A percentile compares a stretch with the other conserved stretches of the same genome.
Conservation (phyloP, 1,284 basidiomycete genomes). For the Cerioporus squamosus region DNA sequence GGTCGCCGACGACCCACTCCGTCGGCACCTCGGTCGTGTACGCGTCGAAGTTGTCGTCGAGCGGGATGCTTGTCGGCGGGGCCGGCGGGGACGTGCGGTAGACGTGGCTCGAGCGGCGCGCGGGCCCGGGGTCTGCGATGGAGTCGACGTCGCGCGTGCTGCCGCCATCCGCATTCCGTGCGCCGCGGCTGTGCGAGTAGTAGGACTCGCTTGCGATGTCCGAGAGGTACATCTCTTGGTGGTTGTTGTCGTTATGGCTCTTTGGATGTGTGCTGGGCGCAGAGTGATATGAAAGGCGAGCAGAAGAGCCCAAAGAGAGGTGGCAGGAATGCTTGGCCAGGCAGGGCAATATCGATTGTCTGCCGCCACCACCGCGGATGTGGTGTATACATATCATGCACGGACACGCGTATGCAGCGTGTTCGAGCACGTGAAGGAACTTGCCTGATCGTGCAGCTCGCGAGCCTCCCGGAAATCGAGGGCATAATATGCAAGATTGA, state of each 20-base stretch:
- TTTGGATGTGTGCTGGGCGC: background rate
- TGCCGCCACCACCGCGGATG: background rate
- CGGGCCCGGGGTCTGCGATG: slow-evolving; percentile 6
- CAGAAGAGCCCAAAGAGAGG: background rate
- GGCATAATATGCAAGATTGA: background rate
- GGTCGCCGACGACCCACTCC: slow-evolving; percentile 30
- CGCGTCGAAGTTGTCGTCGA: slow-evolving; percentile 48
- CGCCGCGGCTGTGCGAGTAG: slow-evolving; percentile 1
- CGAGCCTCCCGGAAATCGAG: slow-evolving; percentile 1
- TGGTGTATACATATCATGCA: slow-evolving; percentile 26
- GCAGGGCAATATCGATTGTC: slow-evolving; percentile 9
- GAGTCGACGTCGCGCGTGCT: slow-evolving; percentile 7
- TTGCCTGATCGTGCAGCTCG: slow-evolving; percentile 15
- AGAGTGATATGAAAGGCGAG: background rate
- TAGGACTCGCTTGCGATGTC: slow-evolving; percentile 19
- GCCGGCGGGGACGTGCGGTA: slow-evolving; percentile 27
- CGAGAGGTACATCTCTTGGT: slow-evolving; percentile 22
- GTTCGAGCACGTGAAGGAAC: slow-evolving; percentile 29
- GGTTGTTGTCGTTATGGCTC: background rate
- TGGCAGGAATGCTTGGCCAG: slow-evolving; percentile 11
- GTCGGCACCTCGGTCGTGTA: slow-evolving; percentile 39
- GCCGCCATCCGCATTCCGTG: background rate
- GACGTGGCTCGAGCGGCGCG: slow-evolving; percentile 13
- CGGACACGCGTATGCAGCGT: slow-evolving; percentile 37
- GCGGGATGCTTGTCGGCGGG: slow-evolving; percentile 41